Percentiles rank a stretch among this genome's conserved stretches.
Evolutionary conservation across 1,139 yeast genomes (phyloP).

Genomic region (Debaryomyces udenii): DNA sequence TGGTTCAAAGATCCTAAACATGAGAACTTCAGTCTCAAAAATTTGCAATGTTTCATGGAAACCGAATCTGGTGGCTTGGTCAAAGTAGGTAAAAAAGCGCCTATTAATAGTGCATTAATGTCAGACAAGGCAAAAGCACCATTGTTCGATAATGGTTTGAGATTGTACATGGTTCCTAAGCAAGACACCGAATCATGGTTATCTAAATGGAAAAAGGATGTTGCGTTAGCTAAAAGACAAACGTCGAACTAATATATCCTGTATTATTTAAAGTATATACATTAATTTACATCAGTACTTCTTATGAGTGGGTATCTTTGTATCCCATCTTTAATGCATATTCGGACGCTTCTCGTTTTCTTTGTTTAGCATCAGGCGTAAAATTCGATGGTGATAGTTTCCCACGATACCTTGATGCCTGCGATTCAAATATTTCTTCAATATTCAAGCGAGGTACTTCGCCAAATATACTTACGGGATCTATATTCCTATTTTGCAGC

Average conservation of each 20-base stretch:
- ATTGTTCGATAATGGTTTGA: conserved; percentile 71
- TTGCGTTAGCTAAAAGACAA: conserved; percentile 56
- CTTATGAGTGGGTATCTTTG: conserved; percentile 16
- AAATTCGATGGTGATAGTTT: conserved; percentile 61
- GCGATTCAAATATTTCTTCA: conserved; percentile 65
- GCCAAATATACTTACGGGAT: conserved; percentile 79
- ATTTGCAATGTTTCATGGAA: conserved; percentile 77
- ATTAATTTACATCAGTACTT: conserved; percentile 3
- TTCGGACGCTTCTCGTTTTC: conserved; percentile 46
- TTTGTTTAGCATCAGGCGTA: conserved; percentile 27
- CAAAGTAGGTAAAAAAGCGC: conserved; percentile 78
- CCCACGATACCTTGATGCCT: conserved; percentile 52
- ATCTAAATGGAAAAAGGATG: conserved; percentile 64
- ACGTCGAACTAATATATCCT: conserved; percentile 1
- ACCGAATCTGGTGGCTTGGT: conserved; percentile 83
- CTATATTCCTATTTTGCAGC: conserved; percentile 58
- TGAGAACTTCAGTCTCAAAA: conserved; percentile 57
- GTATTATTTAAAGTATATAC: conserved; percentile 5
- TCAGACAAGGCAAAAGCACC: conserved; percentile 71
- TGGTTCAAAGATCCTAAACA: conserved; percentile 74
- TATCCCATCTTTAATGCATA: conserved; percentile 62
- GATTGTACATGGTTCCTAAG: conserved; percentile 82
- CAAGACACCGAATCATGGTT: conserved; percentile 67
- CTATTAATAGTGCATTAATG: conserved; percentile 65
- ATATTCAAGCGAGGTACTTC: conserved; percentile 70